Evolutionary conservation across 2,329 filamentous ascomycete species (phyloP), one percentile per base, ranked within the genome.

Genomic region (Diplocarpon rosae): DNA sequence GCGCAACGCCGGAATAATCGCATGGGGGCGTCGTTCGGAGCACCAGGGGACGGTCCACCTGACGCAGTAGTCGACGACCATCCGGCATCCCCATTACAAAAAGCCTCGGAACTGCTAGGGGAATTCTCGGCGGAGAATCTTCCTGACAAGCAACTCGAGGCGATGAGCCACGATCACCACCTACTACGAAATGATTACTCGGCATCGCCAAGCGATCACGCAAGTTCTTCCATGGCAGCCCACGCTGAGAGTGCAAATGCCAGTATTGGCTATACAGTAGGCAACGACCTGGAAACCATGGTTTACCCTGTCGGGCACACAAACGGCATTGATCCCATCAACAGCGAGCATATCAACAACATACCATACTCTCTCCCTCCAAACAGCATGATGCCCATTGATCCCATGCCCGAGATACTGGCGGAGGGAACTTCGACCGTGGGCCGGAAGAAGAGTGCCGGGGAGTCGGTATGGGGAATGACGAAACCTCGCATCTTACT

Each of bases 321-420:
- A 0, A 85, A 93, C 53, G 89, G 89, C 42, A 95, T 95, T 53
- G 89, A 95, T 60, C 89, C 90, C 1, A 92, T 94, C 73, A 89
- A 90, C 60, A 83, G 85, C 55, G 89, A 95, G 56, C 88, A 95
- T 59, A 87, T 95, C 59, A 80, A 90, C 66, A 95, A 94, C 61
- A 93, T 95, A 45, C 87, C 89, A 0, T 96, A 95, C 60, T 72
- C 82, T 8, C 70, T 86, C 65, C 86, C 76, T 13, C 72, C 84
- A 2, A 86, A 83, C 40, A 66, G 70, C 2, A 72, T 43, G 63
- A 66, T 48, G 60, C 67, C 53, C 13, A 48, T 50, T 13, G 70
- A 72, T 5, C 56, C 68, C 13, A 75, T 79, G 39, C 53, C 66
- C 12, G 53, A 56, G 53, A 64, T 37, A 69, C 75, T 56, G 32